Percentiles rank a stretch among this genome's conserved stretches.
Conservation (phyloP, 768 basidiomycete species). For the Plicaturopsis crispa region DNA sequence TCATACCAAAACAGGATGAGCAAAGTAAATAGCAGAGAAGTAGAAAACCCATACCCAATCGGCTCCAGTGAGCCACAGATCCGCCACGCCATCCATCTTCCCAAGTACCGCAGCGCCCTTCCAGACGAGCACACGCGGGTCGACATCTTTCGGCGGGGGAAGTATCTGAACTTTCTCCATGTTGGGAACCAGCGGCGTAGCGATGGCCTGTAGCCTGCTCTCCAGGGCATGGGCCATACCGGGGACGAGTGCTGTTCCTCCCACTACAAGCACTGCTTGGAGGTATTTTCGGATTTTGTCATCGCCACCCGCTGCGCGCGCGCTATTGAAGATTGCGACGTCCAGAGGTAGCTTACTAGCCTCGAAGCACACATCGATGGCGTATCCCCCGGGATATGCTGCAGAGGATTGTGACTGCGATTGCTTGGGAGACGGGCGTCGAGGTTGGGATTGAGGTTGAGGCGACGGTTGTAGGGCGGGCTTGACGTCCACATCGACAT, state of each 20-base stretch:
- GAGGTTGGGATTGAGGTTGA: constrained; percentile 13
- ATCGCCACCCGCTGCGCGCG: constrained; percentile 80
- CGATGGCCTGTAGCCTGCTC: constrained; percentile 85
- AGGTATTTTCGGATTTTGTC: constrained; percentile 88
- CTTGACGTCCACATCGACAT: constrained; percentile 10
- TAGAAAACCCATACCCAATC: constrained; percentile 68
- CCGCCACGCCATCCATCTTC: constrained; percentile 84
- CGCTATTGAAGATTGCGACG: constrained; percentile 88
- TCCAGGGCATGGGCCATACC: constrained; percentile 84
- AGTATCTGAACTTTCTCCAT: constrained; percentile 90
- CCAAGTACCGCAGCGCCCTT: constrained; percentile 90
- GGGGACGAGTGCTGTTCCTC: constrained; percentile 73
- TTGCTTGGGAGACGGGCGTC: constrained; percentile 3
- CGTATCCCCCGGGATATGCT: constrained; percentile 33
- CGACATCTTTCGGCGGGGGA: constrained; percentile 90
- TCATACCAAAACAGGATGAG: neutral
- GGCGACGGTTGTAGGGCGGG: constrained; percentile 13
- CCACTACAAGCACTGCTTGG: constrained; percentile 81
- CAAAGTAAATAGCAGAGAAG: constrained; percentile 2
- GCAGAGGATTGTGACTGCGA: constrained; percentile 11
- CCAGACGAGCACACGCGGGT: constrained; percentile 87
- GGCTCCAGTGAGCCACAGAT: constrained; percentile 79
- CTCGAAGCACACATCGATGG: constrained; percentile 77
- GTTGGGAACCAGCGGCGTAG: constrained; percentile 70
- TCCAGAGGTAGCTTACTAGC: constrained; percentile 88